Base-by-base conservation (phyloP, 345 rosid genomes). In the Rubroshorea leprosula region DNA sequence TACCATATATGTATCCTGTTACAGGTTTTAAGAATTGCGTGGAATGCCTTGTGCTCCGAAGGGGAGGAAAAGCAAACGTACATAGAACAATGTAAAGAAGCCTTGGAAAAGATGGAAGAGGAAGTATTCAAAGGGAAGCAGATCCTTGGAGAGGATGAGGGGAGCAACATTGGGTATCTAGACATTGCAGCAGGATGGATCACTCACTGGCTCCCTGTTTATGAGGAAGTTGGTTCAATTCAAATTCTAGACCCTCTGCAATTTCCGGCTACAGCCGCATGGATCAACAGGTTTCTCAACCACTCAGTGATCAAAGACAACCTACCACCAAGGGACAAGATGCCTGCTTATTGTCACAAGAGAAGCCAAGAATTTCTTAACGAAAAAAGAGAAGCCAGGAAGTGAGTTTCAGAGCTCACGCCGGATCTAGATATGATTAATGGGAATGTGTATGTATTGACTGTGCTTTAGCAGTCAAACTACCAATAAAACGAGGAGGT, bases 171-270 rank as follows among this genome's bases (percentile, higher is more conserved):
- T 38, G 80, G 78, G 21, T 72, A 57, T 46, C 6, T 68, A 57
- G 76, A 79, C 61, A 54, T 79, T 22, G 70, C 51, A 3, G 0
- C 60, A 12, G 77, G 68, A 16, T 65, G 76, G 72, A 51, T 72
- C 3, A 21, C 65, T 16, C 23, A 61, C 51, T 46, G 61, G 75
- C 49, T 75, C 29, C 83, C 75, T 19, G 44, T 72, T 5, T 75
- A 25, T 39, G 80, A 70, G 26, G 73, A 72, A 63, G 27, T 69
- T 11, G 72, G 72, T 27, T 58, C 65, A 20, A 7, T 44, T 29
- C 44, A 68, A 25, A 56, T 71, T 49, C 0, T 56, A 3, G 63
- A 67, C 43, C 43, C 60, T 0, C 19, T 11, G n/a, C 62, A 65
- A 60, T 68, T 67, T 51, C 74, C 78, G 4, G 62, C 60, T 23